Conservation (phyloP, 2,329 filamentous ascomycete genomes). For the Fusarium fujikuroi region DNA sequence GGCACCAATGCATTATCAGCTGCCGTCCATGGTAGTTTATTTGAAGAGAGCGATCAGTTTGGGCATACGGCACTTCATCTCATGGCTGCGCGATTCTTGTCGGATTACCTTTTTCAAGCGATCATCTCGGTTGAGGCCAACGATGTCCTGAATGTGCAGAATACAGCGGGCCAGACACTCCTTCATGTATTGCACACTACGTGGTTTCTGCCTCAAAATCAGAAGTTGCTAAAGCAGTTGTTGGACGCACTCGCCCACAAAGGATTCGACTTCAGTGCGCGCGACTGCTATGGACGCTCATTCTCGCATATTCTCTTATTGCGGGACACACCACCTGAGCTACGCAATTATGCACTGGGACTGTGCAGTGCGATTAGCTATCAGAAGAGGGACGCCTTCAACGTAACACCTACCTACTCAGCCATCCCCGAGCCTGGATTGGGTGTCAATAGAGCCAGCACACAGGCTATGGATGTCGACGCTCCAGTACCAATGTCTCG, state of each 20-base stretch:
- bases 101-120: constrained; percentile 45
- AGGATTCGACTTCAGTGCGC: constrained; percentile 48
- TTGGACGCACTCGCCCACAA: constrained; percentile 29
- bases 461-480: constrained; percentile 39
- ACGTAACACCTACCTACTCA: constrained; percentile 41
- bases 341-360: constrained; percentile 44
- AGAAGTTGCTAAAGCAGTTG: constrained; percentile 44
- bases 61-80: constrained; percentile 61
- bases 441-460: constrained; percentile 8
- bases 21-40: constrained; percentile 11
- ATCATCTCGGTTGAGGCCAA: constrained; percentile 32
- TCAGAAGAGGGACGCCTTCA: constrained; percentile 62
- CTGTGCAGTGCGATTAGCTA: constrained; percentile 47
- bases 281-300: constrained; percentile 64
- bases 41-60: constrained; percentile 52
- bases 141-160: constrained; percentile 46
- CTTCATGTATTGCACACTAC: constrained; percentile 55
- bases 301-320: constrained; percentile 59
- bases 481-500: constrained; percentile 26
- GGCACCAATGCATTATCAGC: constrained; percentile 28
- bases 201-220: constrained; percentile 48
- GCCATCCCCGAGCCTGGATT: constrained; percentile 1
- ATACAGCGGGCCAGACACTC: constrained; percentile 61
- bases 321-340: constrained; percentile 45
- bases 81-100: constrained; percentile 51